A percentile compares a stretch with the other conserved stretches of the same genome.
Evolutionary conservation across 2,329 filamentous ascomycete genomes (phyloP).

Genomic region (Microdochium nivale): DNA sequence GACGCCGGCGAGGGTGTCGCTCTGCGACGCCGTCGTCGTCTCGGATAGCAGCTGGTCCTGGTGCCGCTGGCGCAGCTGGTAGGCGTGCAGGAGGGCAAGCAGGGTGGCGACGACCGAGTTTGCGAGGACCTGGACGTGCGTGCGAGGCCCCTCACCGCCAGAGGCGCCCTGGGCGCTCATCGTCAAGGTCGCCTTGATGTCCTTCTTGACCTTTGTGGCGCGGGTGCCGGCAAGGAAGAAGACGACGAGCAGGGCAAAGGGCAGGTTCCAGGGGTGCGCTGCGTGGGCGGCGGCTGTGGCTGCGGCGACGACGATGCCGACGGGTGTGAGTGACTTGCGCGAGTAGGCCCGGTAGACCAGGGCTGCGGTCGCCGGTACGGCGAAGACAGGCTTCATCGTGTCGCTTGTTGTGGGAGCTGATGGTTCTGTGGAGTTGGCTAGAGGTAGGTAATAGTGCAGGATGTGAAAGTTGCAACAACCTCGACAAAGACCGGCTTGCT

Average conservation of each 20-base stretch:
- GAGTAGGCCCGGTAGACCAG: slow-evolving; percentile 61
- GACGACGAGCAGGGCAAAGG: slow-evolving; percentile 71
- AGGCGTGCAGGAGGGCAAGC: slow-evolving; percentile 48
- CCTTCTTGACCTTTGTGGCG: slow-evolving; percentile 83
- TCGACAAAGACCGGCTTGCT: no score
- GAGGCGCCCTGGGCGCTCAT: slow-evolving; percentile 63
- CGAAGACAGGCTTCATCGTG: slow-evolving; percentile 49
- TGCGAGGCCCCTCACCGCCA: slow-evolving; percentile 75
- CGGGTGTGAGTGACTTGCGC: slow-evolving; percentile 69
- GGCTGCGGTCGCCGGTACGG: slow-evolving; percentile 46
- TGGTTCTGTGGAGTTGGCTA: neutral
- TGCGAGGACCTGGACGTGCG: slow-evolving; percentile 79
- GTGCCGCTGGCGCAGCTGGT: slow-evolving; percentile 41
- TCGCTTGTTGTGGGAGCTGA: neutral
- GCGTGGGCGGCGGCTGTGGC: slow-evolving; percentile 74
- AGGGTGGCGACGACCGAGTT: slow-evolving; percentile 77
- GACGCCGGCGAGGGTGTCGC: slow-evolving; percentile 8
- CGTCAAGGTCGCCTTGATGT: slow-evolving; percentile 75
- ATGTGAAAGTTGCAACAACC: no score
- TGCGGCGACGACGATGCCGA: slow-evolving; percentile 63
- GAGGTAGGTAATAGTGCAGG: neutral
- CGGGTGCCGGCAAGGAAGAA: slow-evolving; percentile 84
- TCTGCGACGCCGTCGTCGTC: slow-evolving; percentile 3
- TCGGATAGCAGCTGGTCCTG: slow-evolving; percentile 14
- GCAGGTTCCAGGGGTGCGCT: slow-evolving; percentile 87